Conservation (phyloP, 768 basidiomycete genomes). For the Gyrodon lividus region DNA sequence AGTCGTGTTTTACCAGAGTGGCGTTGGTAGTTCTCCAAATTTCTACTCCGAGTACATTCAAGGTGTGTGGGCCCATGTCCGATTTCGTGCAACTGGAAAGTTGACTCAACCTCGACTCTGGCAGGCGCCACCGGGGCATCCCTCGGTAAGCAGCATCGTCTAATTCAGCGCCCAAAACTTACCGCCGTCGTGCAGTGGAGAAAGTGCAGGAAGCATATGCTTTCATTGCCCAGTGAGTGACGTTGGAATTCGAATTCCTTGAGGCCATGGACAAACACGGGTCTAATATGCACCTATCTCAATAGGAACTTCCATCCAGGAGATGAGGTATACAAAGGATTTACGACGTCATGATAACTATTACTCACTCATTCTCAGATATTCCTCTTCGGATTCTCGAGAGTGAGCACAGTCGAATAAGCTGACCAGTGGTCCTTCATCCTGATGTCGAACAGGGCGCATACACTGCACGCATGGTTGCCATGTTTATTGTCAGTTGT, state of each 20-base stretch:
- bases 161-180: slow-evolving; percentile 1
- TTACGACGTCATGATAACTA: background rate
- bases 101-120: slow-evolving; percentile 11
- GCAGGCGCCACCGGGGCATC: slow-evolving; percentile 65
- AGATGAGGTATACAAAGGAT: slow-evolving; percentile 53
- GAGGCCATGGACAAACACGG: background rate
- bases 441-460: slow-evolving; percentile 50
- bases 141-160: slow-evolving; percentile 42
- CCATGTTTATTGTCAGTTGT: slow-evolving; percentile 60
- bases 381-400: slow-evolving; percentile 75
- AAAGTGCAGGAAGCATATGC: slow-evolving; percentile 79
- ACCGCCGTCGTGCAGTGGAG: slow-evolving; percentile 44
- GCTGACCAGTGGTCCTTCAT: background rate
- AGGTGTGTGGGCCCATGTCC: slow-evolving; percentile 41
- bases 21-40: slow-evolving; percentile 57
- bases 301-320: slow-evolving; percentile 66
- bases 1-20: slow-evolving; percentile 63
- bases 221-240: slow-evolving; percentile 74
- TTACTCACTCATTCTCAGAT: slow-evolving; percentile 43
- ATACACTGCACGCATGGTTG: slow-evolving; percentile 75
- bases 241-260: background rate
- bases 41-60: slow-evolving; percentile 60
- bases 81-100: background rate
- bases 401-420: slow-evolving; percentile 39
- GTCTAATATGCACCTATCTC: background rate